Conservation (phyloP, 1,284 basidiomycete genomes). For the Fomes fomentarius region DNA sequence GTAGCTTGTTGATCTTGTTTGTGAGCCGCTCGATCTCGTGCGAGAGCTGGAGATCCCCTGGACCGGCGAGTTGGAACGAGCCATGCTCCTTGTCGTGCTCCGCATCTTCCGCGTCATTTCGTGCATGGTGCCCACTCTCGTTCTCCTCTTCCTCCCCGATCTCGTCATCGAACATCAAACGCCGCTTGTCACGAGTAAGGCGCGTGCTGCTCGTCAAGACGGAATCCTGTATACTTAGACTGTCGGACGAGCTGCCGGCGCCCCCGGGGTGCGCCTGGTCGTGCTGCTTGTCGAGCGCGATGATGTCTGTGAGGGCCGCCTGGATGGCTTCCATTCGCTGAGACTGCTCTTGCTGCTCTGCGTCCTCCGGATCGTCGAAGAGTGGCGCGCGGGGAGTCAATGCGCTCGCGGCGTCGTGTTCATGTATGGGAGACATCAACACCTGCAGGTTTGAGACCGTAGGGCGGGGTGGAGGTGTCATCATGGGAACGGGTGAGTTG, state of each 20-base stretch:
- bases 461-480: conserved; percentile 32
- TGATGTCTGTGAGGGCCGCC: conserved; percentile 92
- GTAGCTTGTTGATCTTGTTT: conserved; percentile 75
- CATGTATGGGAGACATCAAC: conserved; percentile 67
- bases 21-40: conserved; percentile 80
- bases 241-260: conserved; percentile 23
- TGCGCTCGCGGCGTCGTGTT: conserved; percentile 44
- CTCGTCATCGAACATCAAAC: conserved; percentile 35
- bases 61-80: conserved; percentile 73
- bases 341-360: conserved; percentile 48
- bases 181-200: conserved; percentile 18
- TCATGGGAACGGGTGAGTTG: conserved; percentile 9
- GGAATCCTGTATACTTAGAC: conserved; percentile 19
- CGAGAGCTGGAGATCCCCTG: conserved; percentile 86
- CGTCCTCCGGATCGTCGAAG: conserved; percentile 77
- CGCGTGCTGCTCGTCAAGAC: conserved; percentile 6
- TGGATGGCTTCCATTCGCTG: conserved; percentile 92
- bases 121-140: conserved; percentile 46
- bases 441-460: conserved; percentile 69
- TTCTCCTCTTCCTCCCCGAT: conserved; percentile 47
- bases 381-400: conserved; percentile 68
- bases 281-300: conserved; percentile 71
- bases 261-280: conserved; percentile 23
- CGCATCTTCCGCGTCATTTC: conserved; percentile 42
- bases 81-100: conserved; percentile 49